phyloP scores from a whole-genome alignment of 2,329 filamentous ascomycete species.

The Aspergillus quadricinctus region DNA sequence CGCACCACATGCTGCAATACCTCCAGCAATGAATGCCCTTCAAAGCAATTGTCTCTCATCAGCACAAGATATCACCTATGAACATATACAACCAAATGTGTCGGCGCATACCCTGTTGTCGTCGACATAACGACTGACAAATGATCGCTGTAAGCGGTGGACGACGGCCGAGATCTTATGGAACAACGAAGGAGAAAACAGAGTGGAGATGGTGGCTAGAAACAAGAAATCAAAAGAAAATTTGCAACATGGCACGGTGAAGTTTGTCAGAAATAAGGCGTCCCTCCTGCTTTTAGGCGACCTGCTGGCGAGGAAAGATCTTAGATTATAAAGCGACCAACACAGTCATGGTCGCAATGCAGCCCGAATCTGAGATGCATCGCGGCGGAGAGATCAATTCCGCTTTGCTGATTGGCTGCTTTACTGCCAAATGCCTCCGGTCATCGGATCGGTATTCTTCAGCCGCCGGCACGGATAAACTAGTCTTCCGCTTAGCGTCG shows the following conservation, averaged over 20 bases:
- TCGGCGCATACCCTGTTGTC: constrained; percentile 44
- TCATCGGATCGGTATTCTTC: constrained; percentile 12
- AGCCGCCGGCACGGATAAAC: constrained; percentile 18
- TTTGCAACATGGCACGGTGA: neutral
- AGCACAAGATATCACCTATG: constrained; percentile 3
- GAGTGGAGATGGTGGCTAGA: neutral
- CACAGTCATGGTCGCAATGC: neutral
- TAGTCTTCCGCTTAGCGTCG: constrained; percentile 2
- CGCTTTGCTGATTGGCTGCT: constrained; percentile 2
- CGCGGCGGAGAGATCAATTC: neutral
- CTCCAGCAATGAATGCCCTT: constrained; percentile 89
- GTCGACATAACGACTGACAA: constrained; percentile 46
- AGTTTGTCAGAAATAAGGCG: neutral
- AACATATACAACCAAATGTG: neutral
- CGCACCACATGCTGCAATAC: constrained; percentile 93
- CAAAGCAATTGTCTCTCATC: neutral
- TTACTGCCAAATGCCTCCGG: constrained; percentile 9
- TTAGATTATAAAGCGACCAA: neutral
- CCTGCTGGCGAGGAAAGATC: neutral
- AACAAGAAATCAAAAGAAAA: neutral
- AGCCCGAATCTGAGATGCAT: constrained; percentile 8
- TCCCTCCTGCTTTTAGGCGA: neutral
- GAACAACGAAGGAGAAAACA: neutral
- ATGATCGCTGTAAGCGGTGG: constrained; percentile 16
- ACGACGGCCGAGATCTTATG: neutral